phyloP scores from a whole-genome alignment of 768 basidiomycete genomes.

The Podaxis mareebaensis region DNA sequence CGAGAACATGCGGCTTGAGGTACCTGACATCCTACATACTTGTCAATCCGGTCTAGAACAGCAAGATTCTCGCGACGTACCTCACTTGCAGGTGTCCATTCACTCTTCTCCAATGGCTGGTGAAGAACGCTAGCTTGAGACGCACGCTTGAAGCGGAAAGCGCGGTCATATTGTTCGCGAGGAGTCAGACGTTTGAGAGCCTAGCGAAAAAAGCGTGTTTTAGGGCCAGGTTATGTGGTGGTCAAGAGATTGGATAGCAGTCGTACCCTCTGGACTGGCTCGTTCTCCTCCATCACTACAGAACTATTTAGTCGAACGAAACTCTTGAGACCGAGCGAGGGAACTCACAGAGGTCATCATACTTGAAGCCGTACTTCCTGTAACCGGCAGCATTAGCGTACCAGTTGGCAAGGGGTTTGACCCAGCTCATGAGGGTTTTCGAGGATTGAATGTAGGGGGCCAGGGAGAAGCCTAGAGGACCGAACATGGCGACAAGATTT shows the following conservation, averaged over 20 bases:
- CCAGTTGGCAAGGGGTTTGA: slow-evolving; percentile 81
- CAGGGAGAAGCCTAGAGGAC: slow-evolving; percentile 71
- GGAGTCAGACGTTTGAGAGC: slow-evolving; percentile 81
- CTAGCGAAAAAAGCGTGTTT: slow-evolving; percentile 37
- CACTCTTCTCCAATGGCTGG: slow-evolving; percentile 73
- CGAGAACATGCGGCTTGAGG: slow-evolving; percentile 74
- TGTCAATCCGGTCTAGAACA: slow-evolving; percentile 5
- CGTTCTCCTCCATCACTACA: slow-evolving; percentile 73
- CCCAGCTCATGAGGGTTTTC: slow-evolving; percentile 60
- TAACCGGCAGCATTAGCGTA: slow-evolving; percentile 83
- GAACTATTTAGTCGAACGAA: slow-evolving; percentile 23
- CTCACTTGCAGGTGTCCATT: slow-evolving; percentile 77
- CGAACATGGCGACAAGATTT: slow-evolving; percentile 42
- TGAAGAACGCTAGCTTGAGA: slow-evolving; percentile 81
- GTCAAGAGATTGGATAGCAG: neutral
- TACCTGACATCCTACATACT: slow-evolving; percentile 80
- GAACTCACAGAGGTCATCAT: slow-evolving; percentile 90
- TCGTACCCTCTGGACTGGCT: slow-evolving; percentile 75
- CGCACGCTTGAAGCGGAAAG: slow-evolving; percentile 85
- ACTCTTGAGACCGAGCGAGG: slow-evolving; percentile 17
- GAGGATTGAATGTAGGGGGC: slow-evolving; percentile 75
- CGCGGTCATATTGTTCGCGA: slow-evolving; percentile 85
- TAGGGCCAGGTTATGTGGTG: neutral
- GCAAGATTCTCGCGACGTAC: slow-evolving; percentile 39
- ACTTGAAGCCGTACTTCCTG: slow-evolving; percentile 84